Evolutionary conservation across 2,329 filamentous ascomycete genomes (phyloP).

Genomic region (Helminthosporium solani): DNA sequence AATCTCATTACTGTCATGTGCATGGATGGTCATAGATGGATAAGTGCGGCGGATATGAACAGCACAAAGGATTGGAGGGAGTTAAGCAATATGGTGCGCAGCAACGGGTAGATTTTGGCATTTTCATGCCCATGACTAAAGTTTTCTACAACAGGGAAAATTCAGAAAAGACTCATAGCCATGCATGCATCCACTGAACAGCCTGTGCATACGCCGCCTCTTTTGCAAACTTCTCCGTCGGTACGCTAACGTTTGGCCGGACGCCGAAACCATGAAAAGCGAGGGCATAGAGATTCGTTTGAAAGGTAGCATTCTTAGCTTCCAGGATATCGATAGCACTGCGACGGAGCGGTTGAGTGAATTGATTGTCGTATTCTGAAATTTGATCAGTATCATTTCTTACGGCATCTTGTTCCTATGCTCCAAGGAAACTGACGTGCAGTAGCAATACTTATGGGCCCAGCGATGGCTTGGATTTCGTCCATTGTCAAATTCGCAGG

Average conservation of each 20-base stretch:
- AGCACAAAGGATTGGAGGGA: too few relatives aligned
- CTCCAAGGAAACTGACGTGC: conserved; percentile 39
- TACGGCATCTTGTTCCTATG: neutral
- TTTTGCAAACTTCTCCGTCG: conserved; percentile 36
- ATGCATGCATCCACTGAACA: conserved; percentile 36
- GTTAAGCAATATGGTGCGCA: too few relatives aligned
- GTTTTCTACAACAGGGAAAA: too few relatives aligned
- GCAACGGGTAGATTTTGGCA: too few relatives aligned
- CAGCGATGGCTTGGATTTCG: conserved; percentile 65
- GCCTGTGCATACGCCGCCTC: conserved; percentile 37
- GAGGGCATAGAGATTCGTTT: conserved; percentile 32
- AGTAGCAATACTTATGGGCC: conserved; percentile 67
- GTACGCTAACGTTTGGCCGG: conserved; percentile 27
- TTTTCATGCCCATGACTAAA: too few relatives aligned
- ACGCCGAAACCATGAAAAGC: conserved; percentile 40
- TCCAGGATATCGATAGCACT: conserved; percentile 27
- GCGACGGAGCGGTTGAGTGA: conserved; percentile 14
- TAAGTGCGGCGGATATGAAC: too few relatives aligned
- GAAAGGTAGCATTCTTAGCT: conserved; percentile 32
- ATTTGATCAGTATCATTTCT: neutral
- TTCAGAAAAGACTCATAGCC: too few relatives aligned
- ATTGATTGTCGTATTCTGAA: conserved; percentile 18
- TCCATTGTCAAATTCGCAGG: conserved; percentile 67
- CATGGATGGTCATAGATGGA: too few relatives aligned
- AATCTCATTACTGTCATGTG: too few relatives aligned